Evolutionary conservation across 2,329 filamentous ascomycete genomes (phyloP).

Genomic region (Arthrobotrys conoides): DNA sequence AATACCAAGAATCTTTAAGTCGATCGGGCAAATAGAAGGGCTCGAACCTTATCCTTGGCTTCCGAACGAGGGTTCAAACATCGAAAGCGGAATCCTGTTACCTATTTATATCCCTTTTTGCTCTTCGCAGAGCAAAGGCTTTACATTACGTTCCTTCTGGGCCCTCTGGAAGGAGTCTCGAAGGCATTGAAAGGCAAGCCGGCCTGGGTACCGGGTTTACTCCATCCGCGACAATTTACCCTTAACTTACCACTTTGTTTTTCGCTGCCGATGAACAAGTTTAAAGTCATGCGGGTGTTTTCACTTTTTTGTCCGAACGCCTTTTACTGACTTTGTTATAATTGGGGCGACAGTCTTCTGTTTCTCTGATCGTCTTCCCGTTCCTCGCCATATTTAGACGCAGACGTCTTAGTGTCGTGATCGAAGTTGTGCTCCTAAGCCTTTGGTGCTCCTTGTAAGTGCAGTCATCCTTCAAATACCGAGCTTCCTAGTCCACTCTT

Average conservation of each 20-base stretch:
- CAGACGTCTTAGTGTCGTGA: constrained; percentile 52
- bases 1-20: constrained; percentile 33
- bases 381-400: constrained; percentile 50
- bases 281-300: constrained; percentile 36
- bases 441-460: constrained; percentile 61
- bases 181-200: neutral
- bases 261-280: neutral
- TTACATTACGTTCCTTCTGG: neutral
- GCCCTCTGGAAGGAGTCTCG: neutral
- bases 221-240: constrained; percentile 11
- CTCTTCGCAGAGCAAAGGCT: constrained; percentile 10
- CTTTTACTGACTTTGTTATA: constrained; percentile 40
- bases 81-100: constrained; percentile 30
- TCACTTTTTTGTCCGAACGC: constrained; percentile 19
- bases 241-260: neutral
- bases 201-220: constrained; percentile 21
- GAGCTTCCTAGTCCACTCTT: constrained; percentile 15
- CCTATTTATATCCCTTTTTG: constrained; percentile 40
- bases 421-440: constrained; percentile 54
- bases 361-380: constrained; percentile 51
- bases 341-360: constrained; percentile 50
- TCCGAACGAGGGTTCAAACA: constrained; percentile 32
- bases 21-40: constrained; percentile 28
- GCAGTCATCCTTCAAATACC: neutral
- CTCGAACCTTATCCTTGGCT: constrained; percentile 12